Conservation (phyloP, 805 yeast genomes). For the Wickerhamomyces bovis region DNA sequence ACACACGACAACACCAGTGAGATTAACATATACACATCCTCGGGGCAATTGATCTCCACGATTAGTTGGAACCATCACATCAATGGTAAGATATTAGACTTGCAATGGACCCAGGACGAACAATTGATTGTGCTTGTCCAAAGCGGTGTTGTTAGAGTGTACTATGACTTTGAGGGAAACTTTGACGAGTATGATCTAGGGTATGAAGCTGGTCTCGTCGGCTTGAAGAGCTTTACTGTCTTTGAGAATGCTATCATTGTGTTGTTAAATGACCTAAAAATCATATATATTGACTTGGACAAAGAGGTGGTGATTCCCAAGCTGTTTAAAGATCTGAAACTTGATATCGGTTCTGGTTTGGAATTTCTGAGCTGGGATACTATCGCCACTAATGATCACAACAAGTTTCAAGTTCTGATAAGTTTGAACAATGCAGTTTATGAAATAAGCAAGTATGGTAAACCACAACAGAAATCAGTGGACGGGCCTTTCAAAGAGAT, state of each 20-base stretch:
- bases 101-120: slow-evolving; percentile 49
- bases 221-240: slow-evolving; percentile 32
- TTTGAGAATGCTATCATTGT: slow-evolving; percentile 41
- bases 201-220: slow-evolving; percentile 26
- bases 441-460: slow-evolving; percentile 5
- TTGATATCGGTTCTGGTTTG: slow-evolving; percentile 4
- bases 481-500: slow-evolving; percentile 44
- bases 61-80: slow-evolving; percentile 40
- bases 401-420: slow-evolving; percentile 12
- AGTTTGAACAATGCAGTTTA: slow-evolving; percentile 8
- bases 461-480: slow-evolving; percentile 26
- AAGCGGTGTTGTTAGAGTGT: slow-evolving; percentile 48
- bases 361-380: slow-evolving; percentile 20
- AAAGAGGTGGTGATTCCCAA: slow-evolving; percentile 25
- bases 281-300: slow-evolving; percentile 34
- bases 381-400: slow-evolving; percentile 8
- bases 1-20: slow-evolving; percentile 2
- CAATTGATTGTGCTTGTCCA: slow-evolving; percentile 49
- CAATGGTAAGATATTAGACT: slow-evolving; percentile 46
- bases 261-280: slow-evolving; percentile 33
- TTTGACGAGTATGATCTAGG: slow-evolving; percentile 49
- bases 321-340: slow-evolving; percentile 15
- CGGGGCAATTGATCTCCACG: slow-evolving; percentile 25
- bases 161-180: slow-evolving; percentile 60
- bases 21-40: slow-evolving; percentile 29